phyloP scores from a whole-genome alignment of 2,329 filamentous ascomycete species.

The Meredithiella fracta region DNA sequence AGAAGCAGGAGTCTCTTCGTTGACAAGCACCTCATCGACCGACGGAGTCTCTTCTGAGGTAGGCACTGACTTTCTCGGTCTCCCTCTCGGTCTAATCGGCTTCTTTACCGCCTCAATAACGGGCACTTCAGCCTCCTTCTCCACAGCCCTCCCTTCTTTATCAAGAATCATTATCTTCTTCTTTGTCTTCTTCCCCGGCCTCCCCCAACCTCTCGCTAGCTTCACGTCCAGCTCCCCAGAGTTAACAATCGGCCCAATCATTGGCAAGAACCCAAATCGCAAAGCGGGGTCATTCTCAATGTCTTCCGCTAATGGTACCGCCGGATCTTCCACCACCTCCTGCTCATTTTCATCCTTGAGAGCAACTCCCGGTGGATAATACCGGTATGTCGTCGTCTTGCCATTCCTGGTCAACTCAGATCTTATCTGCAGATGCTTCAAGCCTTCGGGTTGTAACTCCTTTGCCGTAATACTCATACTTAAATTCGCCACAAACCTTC shows the following conservation, averaged over 20 bases:
- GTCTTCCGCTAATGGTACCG: neutral
- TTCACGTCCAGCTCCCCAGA: neutral
- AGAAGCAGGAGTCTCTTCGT: neutral
- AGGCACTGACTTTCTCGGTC: neutral
- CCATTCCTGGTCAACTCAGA: constrained; percentile 14
- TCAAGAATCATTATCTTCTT: constrained; percentile 13
- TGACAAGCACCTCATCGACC: neutral
- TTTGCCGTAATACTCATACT: constrained; percentile 17
- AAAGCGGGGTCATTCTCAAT: constrained; percentile 4
- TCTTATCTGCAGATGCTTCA: constrained; percentile 24
- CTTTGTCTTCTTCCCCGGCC: neutral
- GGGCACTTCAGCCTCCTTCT: neutral
- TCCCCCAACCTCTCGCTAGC: neutral
- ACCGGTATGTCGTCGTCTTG: constrained; percentile 14
- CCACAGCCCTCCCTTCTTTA: neutral
- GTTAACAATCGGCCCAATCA: neutral
- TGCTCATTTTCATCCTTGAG: neutral
- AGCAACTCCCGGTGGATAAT: constrained; percentile 10
- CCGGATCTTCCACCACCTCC: neutral
- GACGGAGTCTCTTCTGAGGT: neutral
- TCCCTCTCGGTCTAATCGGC: neutral
- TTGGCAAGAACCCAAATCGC: constrained; percentile 10
- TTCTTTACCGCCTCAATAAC: too few species aligned
- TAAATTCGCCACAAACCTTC: constrained; percentile 21
- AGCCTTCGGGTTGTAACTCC: constrained; percentile 25